Evolutionary conservation across 2,329 filamentous ascomycete genomes (phyloP).

Genomic region (Aspergillus calidoustus): DNA sequence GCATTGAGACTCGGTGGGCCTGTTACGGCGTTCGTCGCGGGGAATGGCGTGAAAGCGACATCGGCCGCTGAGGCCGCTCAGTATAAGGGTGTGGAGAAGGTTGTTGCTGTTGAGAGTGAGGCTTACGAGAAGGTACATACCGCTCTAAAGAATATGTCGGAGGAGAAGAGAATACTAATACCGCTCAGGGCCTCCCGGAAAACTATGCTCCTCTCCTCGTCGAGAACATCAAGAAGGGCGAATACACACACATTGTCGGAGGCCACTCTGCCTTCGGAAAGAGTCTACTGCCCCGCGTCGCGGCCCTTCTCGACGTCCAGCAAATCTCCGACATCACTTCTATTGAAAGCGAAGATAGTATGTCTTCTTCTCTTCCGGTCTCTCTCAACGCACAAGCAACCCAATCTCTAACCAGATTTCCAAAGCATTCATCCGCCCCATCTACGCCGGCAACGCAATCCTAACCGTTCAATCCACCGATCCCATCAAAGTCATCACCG

Average conservation of each 20-base stretch:
- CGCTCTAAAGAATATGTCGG: neutral
- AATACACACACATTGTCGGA: slow-evolving; percentile 88
- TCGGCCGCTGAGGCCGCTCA: slow-evolving; percentile 82
- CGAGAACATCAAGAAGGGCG: slow-evolving; percentile 96
- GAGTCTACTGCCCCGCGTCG: slow-evolving; percentile 87
- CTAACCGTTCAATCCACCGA: slow-evolving; percentile 92
- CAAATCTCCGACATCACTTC: slow-evolving; percentile 90
- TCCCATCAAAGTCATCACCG: slow-evolving; percentile 83
- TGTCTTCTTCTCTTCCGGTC: slow-evolving; percentile 29
- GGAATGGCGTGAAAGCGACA: slow-evolving; percentile 72
- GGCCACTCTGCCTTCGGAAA: slow-evolving; percentile 97
- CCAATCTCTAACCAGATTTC: neutral
- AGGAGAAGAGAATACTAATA: slow-evolving; percentile 11
- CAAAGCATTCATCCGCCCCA: slow-evolving; percentile 83
- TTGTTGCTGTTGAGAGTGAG: slow-evolving; percentile 83
- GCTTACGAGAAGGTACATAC: slow-evolving; percentile 83
- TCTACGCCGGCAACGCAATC: slow-evolving; percentile 97
- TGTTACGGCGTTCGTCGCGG: slow-evolving; percentile 86
- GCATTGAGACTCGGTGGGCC: slow-evolving; percentile 84
- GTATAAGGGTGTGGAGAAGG: slow-evolving; percentile 87
- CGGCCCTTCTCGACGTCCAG: slow-evolving; percentile 87
- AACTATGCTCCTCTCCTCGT: slow-evolving; percentile 91
- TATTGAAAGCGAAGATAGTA: slow-evolving; percentile 85
- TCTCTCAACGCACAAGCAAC: neutral
- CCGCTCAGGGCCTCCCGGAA: slow-evolving; percentile 77